phyloP scores from a whole-genome alignment of 2,329 filamentous ascomycete species.

The Gaeumannomyces sp. region DNA sequence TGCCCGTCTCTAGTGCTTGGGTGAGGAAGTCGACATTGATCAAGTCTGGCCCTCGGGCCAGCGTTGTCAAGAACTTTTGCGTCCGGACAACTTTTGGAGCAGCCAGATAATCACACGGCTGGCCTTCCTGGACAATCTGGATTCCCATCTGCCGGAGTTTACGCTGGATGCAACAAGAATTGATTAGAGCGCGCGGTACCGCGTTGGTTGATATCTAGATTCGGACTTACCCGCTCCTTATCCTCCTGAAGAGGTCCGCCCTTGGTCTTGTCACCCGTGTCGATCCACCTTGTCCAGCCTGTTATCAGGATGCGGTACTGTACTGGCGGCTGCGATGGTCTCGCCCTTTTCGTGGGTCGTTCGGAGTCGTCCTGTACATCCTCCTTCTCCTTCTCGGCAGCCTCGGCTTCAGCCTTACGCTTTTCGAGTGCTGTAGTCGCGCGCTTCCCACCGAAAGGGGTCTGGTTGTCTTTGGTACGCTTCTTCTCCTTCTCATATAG shows the following conservation, averaged over 20 bases:
- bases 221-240: slow-evolving; percentile 63
- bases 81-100: slow-evolving; percentile 84
- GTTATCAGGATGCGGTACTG: slow-evolving; percentile 75
- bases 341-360: slow-evolving; percentile 31
- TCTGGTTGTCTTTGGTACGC: slow-evolving; percentile 47
- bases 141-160: slow-evolving; percentile 81
- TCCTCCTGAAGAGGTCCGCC: slow-evolving; percentile 47
- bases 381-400: slow-evolving; percentile 24
- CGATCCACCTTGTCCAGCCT: slow-evolving; percentile 76
- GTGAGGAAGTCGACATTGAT: slow-evolving; percentile 76
- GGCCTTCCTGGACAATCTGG: slow-evolving; percentile 67
- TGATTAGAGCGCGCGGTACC: background rate
- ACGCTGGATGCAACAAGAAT: slow-evolving; percentile 43
- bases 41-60: slow-evolving; percentile 74
- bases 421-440: slow-evolving; percentile 54
- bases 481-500: slow-evolving; percentile 93
- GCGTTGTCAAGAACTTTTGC: slow-evolving; percentile 83
- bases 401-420: slow-evolving; percentile 29
- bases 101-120: slow-evolving; percentile 76
- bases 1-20: slow-evolving; percentile 62
- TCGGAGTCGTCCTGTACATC: slow-evolving; percentile 32
- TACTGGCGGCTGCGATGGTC: slow-evolving; percentile 52
- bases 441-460: slow-evolving; percentile 56
- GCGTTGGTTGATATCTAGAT: background rate
- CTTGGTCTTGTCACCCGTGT: slow-evolving; percentile 52